These are phyloP conservation scores for Wickerhamiella allomyrinae DNA, from an alignment of 805 yeast genomes.

Conservation along the genomic window DNA sequence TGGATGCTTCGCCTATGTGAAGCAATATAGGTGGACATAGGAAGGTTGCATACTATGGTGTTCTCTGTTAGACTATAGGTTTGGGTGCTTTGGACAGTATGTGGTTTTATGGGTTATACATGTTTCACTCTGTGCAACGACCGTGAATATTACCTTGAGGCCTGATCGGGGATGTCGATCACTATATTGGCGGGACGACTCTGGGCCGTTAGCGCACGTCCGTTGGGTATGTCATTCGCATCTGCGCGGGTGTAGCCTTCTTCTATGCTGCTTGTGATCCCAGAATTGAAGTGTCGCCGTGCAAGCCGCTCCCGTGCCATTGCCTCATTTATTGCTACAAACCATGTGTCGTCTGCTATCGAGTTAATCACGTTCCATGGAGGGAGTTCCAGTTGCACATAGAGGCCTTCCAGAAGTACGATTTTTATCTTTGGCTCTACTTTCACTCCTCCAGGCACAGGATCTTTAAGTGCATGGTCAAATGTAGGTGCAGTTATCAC, in stretches of 20 bases:
- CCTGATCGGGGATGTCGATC: not conserved
- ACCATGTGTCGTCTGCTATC: conserved; percentile 29
- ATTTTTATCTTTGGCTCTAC: conserved; percentile 37
- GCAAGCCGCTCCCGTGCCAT: conserved; percentile 46
- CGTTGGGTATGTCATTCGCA: conserved; percentile 49
- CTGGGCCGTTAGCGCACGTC: conserved; percentile 25
- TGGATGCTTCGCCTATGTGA: too few species aligned
- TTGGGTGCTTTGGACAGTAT: too few species aligned
- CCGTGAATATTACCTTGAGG: too few species aligned
- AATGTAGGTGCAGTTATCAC: conserved; percentile 43
- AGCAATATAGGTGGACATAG: too few species aligned
- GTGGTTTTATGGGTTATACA: too few species aligned
- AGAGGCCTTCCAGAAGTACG: conserved; percentile 63
- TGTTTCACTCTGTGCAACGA: too few species aligned
- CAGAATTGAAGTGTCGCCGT: conserved; percentile 39
- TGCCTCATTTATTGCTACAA: conserved; percentile 33
- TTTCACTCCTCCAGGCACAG: conserved; percentile 38
- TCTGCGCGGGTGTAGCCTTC: conserved; percentile 28
- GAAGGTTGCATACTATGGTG: too few species aligned
- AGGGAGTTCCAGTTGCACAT: conserved; percentile 42
- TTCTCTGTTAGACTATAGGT: too few species aligned
- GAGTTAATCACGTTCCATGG: conserved; percentile 42
- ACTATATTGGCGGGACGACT: conserved; percentile 18
- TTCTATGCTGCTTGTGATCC: conserved; percentile 23
- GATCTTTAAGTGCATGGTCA: conserved; percentile 57